A percentile compares a stretch with the other conserved stretches of the same genome.
Evolutionary conservation across 192 early-diverging fungal genomes (phyloP).

Genomic region (Geranomyces variabilis): DNA sequence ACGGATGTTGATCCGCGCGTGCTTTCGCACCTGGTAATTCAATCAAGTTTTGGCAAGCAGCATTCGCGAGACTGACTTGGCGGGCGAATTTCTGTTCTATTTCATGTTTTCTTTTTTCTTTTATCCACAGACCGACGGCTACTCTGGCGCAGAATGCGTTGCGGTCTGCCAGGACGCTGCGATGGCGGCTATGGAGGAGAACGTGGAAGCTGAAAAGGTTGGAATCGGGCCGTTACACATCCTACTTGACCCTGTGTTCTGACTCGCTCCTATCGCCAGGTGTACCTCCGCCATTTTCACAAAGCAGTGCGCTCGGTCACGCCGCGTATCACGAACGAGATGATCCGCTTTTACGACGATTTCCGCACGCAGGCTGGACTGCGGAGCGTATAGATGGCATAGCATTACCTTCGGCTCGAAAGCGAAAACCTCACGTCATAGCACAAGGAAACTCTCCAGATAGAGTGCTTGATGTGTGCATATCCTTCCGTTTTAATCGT

Average conservation of each 20-base stretch:
- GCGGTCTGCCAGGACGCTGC: slow-evolving; percentile 94
- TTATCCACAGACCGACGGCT: slow-evolving; percentile 72
- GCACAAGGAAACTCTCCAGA: no score
- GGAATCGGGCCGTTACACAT: slow-evolving; percentile 16
- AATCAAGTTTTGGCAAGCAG: no score
- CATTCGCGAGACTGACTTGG: no score
- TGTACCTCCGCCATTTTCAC: slow-evolving; percentile 66
- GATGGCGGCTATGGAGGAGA: slow-evolving; percentile 87
- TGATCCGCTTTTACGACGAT: slow-evolving; percentile 85
- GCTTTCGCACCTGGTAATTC: slow-evolving; percentile 68
- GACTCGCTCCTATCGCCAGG: no score
- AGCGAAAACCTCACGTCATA: no score
- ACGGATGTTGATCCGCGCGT: slow-evolving; percentile 67
- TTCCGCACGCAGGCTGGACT: slow-evolving; percentile 61
- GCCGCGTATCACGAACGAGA: slow-evolving; percentile 83
- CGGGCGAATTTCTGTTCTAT: no score
- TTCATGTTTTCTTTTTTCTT: no score
- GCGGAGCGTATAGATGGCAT: slow-evolving; percentile 35
- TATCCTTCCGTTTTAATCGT: no score
- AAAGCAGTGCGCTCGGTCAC: slow-evolving; percentile 63
- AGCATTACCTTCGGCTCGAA: no score
- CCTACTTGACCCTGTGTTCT: neutral
- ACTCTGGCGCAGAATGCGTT: slow-evolving; percentile 93
- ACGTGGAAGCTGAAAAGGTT: slow-evolving; percentile 42
- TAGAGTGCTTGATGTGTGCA: no score